A percentile compares a stretch with the other conserved stretches of the same genome.
phyloP scores from a whole-genome alignment of 2,329 filamentous ascomycete species.

The Ceratocystis ficicola region DNA sequence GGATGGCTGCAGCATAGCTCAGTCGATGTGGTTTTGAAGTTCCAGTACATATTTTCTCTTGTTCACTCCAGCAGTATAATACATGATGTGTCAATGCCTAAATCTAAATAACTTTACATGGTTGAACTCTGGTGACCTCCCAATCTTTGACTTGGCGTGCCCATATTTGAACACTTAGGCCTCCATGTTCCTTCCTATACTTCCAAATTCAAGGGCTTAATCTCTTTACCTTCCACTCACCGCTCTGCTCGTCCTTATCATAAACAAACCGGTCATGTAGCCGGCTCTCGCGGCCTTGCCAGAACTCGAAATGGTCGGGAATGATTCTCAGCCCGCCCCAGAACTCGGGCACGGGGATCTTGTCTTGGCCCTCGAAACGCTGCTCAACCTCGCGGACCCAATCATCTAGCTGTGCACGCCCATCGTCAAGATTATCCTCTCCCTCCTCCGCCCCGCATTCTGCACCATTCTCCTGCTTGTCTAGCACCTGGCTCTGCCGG shows the following conservation, averaged over 20 bases:
- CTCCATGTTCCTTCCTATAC: not conserved
- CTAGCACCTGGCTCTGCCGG: constrained; percentile 67
- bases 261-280: constrained; percentile 92
- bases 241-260: constrained; percentile 32
- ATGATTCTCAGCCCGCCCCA: constrained; percentile 86
- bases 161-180: too few species aligned
- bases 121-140: too few species aligned
- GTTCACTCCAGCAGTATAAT: not conserved
- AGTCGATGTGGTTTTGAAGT: not conserved
- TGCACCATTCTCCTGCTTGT: constrained; percentile 29
- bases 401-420: constrained; percentile 59
- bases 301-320: constrained; percentile 85
- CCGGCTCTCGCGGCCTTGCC: constrained; percentile 80
- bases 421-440: constrained; percentile 42
- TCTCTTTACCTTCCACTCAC: constrained; percentile 55
- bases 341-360: constrained; percentile 83
- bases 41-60: not conserved
- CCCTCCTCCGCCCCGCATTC: constrained; percentile 21
- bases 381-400: constrained; percentile 67
- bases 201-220: constrained; percentile 49
- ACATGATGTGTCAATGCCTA: not conserved
- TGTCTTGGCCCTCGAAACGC: constrained; percentile 59
- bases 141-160: too few species aligned
- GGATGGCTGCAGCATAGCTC: too few species aligned
- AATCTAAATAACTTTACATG: too few species aligned